phyloP scores from a whole-genome alignment of 1,284 basidiomycete genomes.

The Sanghuangporus weigelae region DNA sequence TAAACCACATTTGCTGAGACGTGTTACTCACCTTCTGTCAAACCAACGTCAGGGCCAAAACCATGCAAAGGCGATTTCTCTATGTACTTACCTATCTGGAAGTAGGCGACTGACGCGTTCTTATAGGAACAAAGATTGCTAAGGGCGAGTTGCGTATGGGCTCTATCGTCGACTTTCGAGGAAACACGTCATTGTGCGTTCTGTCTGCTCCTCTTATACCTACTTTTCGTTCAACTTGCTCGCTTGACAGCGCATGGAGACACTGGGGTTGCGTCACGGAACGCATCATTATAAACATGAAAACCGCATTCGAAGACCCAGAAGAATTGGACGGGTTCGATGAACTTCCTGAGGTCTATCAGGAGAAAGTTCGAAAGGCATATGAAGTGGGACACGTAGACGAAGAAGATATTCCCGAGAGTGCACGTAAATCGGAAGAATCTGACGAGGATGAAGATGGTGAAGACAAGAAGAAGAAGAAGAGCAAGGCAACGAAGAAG shows the following conservation, averaged over 20 bases:
- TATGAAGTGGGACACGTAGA: conserved; percentile 72
- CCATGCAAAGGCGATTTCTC: conserved; percentile 58
- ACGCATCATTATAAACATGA: conserved; percentile 69
- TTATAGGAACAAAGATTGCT: conserved; percentile 57
- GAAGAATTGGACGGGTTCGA: conserved; percentile 73
- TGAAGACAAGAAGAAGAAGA: conserved; percentile 29
- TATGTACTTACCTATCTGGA: conserved; percentile 17
- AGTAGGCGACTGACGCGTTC: conserved; percentile 14
- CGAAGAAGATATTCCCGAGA: conserved; percentile 72
- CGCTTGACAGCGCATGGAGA: conserved; percentile 56
- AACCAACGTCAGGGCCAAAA: conserved; percentile 54
- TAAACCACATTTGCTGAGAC: conserved; percentile 12
- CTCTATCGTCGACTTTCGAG: conserved; percentile 70
- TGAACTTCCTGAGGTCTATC: conserved; percentile 56
- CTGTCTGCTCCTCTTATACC: conserved; percentile 16
- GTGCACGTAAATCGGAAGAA: conserved; percentile 53
- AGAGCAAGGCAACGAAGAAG: conserved; percentile 32
- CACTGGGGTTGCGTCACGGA: conserved; percentile 81
- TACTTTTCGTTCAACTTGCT: conserved; percentile 19
- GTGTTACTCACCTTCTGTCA: conserved; percentile 25
- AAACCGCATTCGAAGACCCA: conserved; percentile 51
- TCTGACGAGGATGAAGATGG: conserved; percentile 42
- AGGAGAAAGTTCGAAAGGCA: conserved; percentile 61
- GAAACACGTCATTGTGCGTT: conserved; percentile 66
- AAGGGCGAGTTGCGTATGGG: conserved; percentile 77